These are phyloP conservation scores for Venturia effusa DNA, from an alignment of 2,329 filamentous ascomycete genomes.

Conservation along the genomic window DNA sequence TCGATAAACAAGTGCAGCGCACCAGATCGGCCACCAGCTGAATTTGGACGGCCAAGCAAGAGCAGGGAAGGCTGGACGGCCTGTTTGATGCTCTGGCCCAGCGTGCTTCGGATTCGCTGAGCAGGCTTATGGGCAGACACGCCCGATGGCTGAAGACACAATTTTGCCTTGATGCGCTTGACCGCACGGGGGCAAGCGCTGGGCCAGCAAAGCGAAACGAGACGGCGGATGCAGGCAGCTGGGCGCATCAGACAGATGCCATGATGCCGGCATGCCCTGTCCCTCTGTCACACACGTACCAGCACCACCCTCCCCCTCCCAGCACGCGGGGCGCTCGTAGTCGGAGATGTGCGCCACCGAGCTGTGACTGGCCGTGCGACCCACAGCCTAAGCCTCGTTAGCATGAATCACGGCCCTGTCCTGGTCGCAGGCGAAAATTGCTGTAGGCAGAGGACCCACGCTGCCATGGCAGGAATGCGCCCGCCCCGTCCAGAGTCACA, in stretches of 20 bases:
- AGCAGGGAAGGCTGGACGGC: neutral
- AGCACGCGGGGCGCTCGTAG: neutral
- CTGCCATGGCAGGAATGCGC: slow-evolving; percentile 3
- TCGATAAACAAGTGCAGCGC: neutral
- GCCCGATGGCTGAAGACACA: neutral
- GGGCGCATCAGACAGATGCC: neutral
- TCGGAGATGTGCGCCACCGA: neutral
- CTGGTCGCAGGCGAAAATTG: neutral
- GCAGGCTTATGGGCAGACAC: neutral
- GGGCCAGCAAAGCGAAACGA: slow-evolving; percentile 6
- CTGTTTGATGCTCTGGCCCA: neutral
- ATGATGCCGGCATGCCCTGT: neutral
- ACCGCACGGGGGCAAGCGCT: neutral
- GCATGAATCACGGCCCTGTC: slow-evolving; percentile 6
- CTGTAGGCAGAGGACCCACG: neutral
- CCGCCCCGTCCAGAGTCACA: neutral
- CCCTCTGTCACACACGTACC: neutral
- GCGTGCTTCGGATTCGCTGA: neutral
- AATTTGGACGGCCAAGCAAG: neutral
- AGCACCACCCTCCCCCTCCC: neutral
- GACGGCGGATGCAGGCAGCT: slow-evolving; percentile 6
- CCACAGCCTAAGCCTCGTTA: slow-evolving; percentile 5
- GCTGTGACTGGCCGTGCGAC: neutral
- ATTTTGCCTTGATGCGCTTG: neutral
- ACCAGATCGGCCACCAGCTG: neutral